Percentiles rank a stretch among this genome's conserved stretches.
These are phyloP conservation scores for Boehmeria nivea DNA, from an alignment of 306 rosid genomes.

Conservation along the genomic window DNA sequence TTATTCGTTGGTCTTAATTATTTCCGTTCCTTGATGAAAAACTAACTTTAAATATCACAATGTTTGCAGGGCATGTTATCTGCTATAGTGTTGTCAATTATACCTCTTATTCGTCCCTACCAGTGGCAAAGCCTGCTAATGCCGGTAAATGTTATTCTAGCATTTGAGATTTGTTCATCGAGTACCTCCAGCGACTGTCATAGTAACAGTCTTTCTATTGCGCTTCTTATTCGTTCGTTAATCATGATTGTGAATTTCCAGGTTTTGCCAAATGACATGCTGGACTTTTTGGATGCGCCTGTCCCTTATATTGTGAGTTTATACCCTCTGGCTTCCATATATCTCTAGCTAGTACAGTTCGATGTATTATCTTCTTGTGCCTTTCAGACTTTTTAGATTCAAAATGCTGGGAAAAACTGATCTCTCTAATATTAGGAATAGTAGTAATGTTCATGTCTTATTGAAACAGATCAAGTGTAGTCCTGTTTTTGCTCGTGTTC, in stretches of 20 bases:
- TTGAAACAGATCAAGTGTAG: neutral
- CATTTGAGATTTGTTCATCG: neutral
- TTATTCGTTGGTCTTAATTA: no score
- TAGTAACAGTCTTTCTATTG: conserved; percentile 8
- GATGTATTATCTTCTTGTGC: no score
- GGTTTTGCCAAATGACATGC: conserved; percentile 96
- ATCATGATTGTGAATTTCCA: conserved; percentile 36
- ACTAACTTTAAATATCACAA: neutral
- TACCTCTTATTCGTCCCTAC: conserved; percentile 90
- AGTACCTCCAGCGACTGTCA: no score
- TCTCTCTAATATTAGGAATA: no score
- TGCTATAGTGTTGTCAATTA: conserved; percentile 77
- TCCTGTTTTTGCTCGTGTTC: neutral
- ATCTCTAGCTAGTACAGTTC: no score
- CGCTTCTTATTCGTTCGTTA: conserved; percentile 20
- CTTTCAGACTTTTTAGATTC: no score
- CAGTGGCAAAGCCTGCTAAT: conserved; percentile 98
- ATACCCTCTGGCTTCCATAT: no score
- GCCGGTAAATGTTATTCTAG: conserved; percentile 65
- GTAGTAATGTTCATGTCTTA: neutral
- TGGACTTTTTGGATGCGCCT: conserved; percentile 98
- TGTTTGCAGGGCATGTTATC: conserved; percentile 77
- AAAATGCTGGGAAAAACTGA: no score
- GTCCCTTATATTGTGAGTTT: conserved; percentile 91
- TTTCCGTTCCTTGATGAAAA: no score